Percentiles rank a stretch among this genome's conserved stretches.
Evolutionary conservation across 2,329 filamentous ascomycete species (phyloP).

Genomic region (Cytospora piceicola): DNA sequence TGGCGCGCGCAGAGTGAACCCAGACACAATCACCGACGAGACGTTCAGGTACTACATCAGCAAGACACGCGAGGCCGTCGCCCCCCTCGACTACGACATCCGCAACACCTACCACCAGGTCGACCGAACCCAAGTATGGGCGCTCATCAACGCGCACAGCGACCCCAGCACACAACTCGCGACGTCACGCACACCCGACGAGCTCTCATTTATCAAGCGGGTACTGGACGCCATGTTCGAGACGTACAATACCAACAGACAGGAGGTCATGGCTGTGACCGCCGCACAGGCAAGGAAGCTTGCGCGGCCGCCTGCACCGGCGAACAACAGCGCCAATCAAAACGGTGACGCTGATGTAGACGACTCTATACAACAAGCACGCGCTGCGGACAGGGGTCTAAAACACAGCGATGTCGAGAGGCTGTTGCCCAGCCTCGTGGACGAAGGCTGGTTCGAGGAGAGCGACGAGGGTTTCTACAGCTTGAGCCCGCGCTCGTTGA

Average conservation of each 20-base stretch:
- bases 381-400: slow-evolving; percentile 58
- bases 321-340: slow-evolving; percentile 39
- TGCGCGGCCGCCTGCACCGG: slow-evolving; percentile 52
- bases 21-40: slow-evolving; percentile 68
- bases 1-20: slow-evolving; percentile 46
- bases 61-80: slow-evolving; percentile 72
- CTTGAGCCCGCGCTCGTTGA: slow-evolving; percentile 74
- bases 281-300: slow-evolving; percentile 79
- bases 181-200: slow-evolving; percentile 77
- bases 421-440: slow-evolving; percentile 70
- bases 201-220: slow-evolving; percentile 87
- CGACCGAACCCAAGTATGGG: slow-evolving; percentile 70
- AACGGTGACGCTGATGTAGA: slow-evolving; percentile 41
- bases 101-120: slow-evolving; percentile 72
- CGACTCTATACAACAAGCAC: slow-evolving; percentile 40
- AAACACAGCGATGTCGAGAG: slow-evolving; percentile 78
- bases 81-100: slow-evolving; percentile 86
- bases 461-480: slow-evolving; percentile 74
- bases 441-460: slow-evolving; percentile 83
- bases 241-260: slow-evolving; percentile 76
- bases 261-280: slow-evolving; percentile 82
- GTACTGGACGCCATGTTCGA: slow-evolving; percentile 92
- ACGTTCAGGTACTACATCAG: slow-evolving; percentile 72
- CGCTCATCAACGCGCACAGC: slow-evolving; percentile 84
- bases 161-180: slow-evolving; percentile 86